Evolutionary conservation across 169 alveolate genomes (phyloP), one percentile per base, ranked within the genome.

Genomic region (Eimeria acervulina): DNA sequence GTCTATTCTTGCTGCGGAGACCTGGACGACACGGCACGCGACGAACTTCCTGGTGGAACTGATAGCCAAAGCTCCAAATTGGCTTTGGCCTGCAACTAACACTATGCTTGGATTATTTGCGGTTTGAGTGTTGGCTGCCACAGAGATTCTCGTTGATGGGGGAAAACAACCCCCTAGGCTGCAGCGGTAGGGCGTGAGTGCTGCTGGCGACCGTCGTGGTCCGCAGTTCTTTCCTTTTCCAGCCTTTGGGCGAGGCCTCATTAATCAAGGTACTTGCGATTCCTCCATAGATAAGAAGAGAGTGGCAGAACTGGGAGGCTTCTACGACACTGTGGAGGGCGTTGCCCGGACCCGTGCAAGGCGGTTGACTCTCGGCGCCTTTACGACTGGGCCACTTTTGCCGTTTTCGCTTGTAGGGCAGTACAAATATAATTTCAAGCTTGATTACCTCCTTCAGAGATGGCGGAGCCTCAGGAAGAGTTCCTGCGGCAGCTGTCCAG

Each of bases 381-480:
- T 13, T 36, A 13, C 83, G 51, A 19, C 52, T 36, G 83, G 33
- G 51, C 52, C 52, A 36, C 52, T 33, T 36, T 19, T 36, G 28
- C n/a, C 13, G 83, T 21, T 7, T 72, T 47, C 28, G 33, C 52
- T 72, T 36, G 83, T 36, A 36, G 52, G 2, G 83, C 52, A 38
- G 47, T 72, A 72, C 51, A 36, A 47, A 44, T 68, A 28, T 28
- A n/a, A 21, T 47, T 44, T 28, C 6, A 13, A 52, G 8, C 42
- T 42, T 10, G 38, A 13, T 80, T 47, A 52, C 23, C 33, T 51
- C 26, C 44, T 84, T 66, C 63, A 61, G 83, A 28, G 78, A 87
- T 87, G 94, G 83, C 61, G 44, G 94, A 36, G 40, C 40, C 94
- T 26, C 78, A 87, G 94, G 59, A 59, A 63, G 94, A 87, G 94